Percentiles rank a stretch among this genome's conserved stretches.
phyloP scores from a whole-genome alignment of 1,139 yeast genomes.

The Saccharomyces uvarum region DNA sequence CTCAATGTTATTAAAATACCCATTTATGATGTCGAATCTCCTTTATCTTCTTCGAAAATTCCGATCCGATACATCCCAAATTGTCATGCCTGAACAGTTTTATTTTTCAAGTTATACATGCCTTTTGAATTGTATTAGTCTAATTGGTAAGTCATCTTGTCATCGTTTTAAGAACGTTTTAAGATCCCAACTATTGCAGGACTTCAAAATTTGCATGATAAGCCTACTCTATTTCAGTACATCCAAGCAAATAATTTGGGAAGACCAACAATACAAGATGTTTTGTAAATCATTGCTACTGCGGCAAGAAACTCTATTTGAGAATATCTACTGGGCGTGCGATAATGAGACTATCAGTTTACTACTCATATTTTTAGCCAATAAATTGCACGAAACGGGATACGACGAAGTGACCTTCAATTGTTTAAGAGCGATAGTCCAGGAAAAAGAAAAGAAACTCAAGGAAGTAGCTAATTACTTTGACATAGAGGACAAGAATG shows the following conservation, averaged over 20 bases:
- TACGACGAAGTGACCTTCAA: slow-evolving; percentile 1
- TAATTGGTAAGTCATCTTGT: slow-evolving; percentile 13
- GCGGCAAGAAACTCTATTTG: slow-evolving; percentile 15
- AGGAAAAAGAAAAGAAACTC: slow-evolving; percentile 3
- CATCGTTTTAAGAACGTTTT: slow-evolving; percentile 4
- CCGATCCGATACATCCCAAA: slow-evolving; percentile 3
- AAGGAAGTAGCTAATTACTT: slow-evolving; percentile 3
- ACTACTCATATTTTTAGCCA: slow-evolving; percentile 28
- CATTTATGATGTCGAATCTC: slow-evolving; percentile 14
- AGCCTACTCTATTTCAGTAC: slow-evolving; percentile 21
- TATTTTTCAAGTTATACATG: slow-evolving; percentile 9
- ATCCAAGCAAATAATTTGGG: slow-evolving; percentile 23
- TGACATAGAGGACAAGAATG: slow-evolving; percentile 2
- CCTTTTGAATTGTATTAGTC: slow-evolving; percentile 23
- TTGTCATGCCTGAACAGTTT: slow-evolving; percentile 5
- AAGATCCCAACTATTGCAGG: slow-evolving; percentile 1
- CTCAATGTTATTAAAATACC: slow-evolving; percentile 8
- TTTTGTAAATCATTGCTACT: slow-evolving; percentile 23
- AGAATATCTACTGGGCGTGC: neutral
- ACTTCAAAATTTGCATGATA: slow-evolving; percentile 2
- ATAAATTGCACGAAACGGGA: slow-evolving; percentile 22
- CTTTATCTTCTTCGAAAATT: slow-evolving; percentile 8
- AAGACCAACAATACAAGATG: slow-evolving; percentile 10
- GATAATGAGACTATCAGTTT: slow-evolving; percentile 13
- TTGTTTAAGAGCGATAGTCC: slow-evolving; percentile 6